Conservation (phyloP, 176 grass and related monocot genomes). For the Triticum monococcum region DNA sequence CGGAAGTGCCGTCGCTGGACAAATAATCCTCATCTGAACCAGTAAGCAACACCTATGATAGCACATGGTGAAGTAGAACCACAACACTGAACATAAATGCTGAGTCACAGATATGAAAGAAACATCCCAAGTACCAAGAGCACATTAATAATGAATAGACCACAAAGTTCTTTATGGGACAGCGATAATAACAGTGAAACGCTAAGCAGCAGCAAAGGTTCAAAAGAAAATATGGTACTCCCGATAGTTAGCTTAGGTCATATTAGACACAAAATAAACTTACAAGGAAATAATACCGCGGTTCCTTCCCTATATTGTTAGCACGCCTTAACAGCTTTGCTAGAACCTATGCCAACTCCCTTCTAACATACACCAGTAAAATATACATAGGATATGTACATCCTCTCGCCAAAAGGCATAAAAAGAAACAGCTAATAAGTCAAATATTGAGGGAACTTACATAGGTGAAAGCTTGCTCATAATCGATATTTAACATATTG, state of each 20-base stretch:
- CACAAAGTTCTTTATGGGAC: neutral
- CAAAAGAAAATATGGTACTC: neutral
- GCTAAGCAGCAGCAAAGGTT: neutral
- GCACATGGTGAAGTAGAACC: neutral
- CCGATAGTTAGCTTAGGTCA: neutral
- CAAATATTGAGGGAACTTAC: conserved; percentile 29
- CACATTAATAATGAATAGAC: neutral
- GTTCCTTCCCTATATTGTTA: conserved; percentile 30
- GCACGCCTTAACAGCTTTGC: conserved; percentile 12
- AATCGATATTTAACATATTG: conserved; percentile 36
- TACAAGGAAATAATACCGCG: conserved; percentile 22
- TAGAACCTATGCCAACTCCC: conserved; percentile 23
- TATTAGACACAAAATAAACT: neutral
- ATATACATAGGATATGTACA: conserved; percentile 51
- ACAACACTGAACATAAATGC: neutral
- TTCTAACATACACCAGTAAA: conserved; percentile 38
- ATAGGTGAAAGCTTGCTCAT: conserved; percentile 40
- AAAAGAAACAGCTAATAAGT: conserved; percentile 28
- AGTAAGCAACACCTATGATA: neutral
- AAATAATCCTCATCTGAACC: neutral
- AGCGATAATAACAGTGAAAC: neutral
- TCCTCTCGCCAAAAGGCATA: conserved; percentile 35
- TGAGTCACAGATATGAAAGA: neutral
- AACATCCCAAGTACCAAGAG: neutral
- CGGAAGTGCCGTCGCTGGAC: neutral